Evolutionary conservation across 768 basidiomycete species (phyloP).

Genomic region (Rhizopogon rudus): DNA sequence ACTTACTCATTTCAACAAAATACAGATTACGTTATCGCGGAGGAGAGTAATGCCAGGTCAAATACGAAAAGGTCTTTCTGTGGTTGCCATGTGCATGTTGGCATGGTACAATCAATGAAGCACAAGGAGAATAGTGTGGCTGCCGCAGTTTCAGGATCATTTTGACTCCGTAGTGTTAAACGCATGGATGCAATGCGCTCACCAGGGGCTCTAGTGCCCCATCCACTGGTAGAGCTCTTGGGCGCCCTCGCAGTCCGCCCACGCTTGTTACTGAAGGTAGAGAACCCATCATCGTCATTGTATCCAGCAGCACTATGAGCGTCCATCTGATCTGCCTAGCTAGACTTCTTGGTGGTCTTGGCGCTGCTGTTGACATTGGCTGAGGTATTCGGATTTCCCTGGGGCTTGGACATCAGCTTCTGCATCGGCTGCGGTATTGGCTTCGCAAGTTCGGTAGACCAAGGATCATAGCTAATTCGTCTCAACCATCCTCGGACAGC

Average conservation of each 20-base stretch:
- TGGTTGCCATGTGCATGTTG: not conserved
- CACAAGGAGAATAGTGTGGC: not conserved
- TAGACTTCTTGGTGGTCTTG: conserved; percentile 3
- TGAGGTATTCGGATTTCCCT: too few species aligned
- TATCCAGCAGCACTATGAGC: conserved; percentile 8
- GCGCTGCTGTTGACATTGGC: not conserved
- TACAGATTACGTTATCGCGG: too few species aligned
- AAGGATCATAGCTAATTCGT: conserved; percentile 15
- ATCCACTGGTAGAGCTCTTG: conserved; percentile 20
- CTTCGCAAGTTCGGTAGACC: conserved; percentile 4
- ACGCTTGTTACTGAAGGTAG: conserved; percentile 9
- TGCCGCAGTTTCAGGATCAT: too few species aligned
- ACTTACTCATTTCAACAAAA: too few species aligned
- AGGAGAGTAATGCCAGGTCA: too few species aligned
- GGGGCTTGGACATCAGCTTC: too few species aligned
- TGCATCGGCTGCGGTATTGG: too few species aligned
- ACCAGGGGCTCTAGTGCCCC: conserved; percentile 24
- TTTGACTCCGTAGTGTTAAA: too few species aligned
- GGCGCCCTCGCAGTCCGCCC: not conserved
- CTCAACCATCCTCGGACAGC: conserved; percentile 19
- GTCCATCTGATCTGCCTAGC: conserved; percentile 26
- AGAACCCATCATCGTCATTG: not conserved
- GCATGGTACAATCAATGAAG: not conserved
- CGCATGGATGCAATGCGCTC: not conserved
- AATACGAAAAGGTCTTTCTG: not conserved